Percentiles rank a stretch among this genome's conserved stretches.
These are phyloP conservation scores for Monosporascus sp. DNA, from an alignment of 2,329 filamentous ascomycete genomes.

Conservation along the genomic window DNA sequence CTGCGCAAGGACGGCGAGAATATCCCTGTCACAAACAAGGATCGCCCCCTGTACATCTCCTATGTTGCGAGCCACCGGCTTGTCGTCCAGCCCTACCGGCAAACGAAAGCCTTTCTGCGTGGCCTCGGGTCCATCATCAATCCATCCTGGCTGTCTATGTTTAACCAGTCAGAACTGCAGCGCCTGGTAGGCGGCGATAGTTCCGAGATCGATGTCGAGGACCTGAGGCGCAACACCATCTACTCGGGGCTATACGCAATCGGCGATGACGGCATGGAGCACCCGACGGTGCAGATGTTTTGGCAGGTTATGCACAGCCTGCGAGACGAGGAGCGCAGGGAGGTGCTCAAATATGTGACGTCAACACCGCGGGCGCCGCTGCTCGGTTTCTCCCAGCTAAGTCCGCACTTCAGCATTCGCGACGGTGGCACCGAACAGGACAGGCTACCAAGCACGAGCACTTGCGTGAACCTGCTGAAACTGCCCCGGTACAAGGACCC, in stretches of 20 bases:
- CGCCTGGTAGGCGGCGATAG: conserved; percentile 86
- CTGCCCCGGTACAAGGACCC: conserved; percentile 73
- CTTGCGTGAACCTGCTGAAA: conserved; percentile 92
- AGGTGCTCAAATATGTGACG: conserved; percentile 93
- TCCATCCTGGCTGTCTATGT: conserved; percentile 94
- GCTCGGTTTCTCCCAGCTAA: conserved; percentile 80
- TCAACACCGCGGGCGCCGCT: conserved; percentile 86
- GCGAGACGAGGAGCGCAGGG: conserved; percentile 69
- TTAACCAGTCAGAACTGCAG: conserved; percentile 93
- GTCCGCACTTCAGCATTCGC: conserved; percentile 81
- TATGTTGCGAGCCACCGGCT: conserved; percentile 85
- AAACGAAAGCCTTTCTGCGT: conserved; percentile 81
- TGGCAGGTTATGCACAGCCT: conserved; percentile 83
- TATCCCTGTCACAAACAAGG: conserved; percentile 80
- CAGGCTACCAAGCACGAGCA: conserved; percentile 85
- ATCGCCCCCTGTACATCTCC: conserved; percentile 89
- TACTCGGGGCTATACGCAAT: conserved; percentile 87
- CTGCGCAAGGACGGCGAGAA: conserved; percentile 73
- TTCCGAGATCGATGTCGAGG: conserved; percentile 78
- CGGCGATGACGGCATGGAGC: conserved; percentile 82
- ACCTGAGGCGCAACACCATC: conserved; percentile 74
- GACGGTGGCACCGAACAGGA: conserved; percentile 73
- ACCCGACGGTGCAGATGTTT: conserved; percentile 79
- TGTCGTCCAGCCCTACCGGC: conserved; percentile 69
- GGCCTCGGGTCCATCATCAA: conserved; percentile 85